Evolutionary conservation across 768 basidiomycete genomes (phyloP).

Genomic region (Lactarius hatsudake): DNA sequence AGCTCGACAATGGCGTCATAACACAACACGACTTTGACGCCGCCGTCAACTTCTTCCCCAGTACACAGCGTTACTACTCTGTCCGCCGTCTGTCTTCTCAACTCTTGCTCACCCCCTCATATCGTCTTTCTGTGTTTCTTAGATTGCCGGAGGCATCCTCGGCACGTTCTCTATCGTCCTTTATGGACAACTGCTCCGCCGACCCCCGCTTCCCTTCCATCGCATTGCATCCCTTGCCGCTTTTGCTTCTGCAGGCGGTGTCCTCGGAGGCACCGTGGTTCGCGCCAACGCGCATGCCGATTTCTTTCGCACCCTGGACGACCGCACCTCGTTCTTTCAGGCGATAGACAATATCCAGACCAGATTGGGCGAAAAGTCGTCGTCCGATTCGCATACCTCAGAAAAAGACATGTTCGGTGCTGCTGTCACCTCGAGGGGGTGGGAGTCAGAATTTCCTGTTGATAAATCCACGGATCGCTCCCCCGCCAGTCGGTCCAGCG

Average conservation of each 20-base stretch:
- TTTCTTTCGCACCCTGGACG: constrained; percentile 35
- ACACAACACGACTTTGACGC: constrained; percentile 54
- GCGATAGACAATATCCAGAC: constrained; percentile 36
- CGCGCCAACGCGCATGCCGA: constrained; percentile 33
- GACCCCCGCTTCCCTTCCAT: constrained; percentile 33
- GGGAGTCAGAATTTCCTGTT: background rate
- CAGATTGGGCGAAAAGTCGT: constrained; percentile 27
- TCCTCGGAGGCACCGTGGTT: constrained; percentile 34
- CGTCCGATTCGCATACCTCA: constrained; percentile 9
- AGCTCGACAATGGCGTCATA: constrained; percentile 51
- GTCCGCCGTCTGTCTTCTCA: constrained; percentile 35
- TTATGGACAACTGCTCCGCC: constrained; percentile 30
- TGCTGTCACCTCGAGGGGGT: background rate
- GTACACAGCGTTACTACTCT: constrained; percentile 43
- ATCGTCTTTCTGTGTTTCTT: constrained; percentile 17
- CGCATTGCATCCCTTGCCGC: constrained; percentile 32
- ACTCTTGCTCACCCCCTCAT: constrained; percentile 4
- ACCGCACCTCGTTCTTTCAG: constrained; percentile 33
- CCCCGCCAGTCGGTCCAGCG: background rate
- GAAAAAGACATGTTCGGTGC: constrained; percentile 2
- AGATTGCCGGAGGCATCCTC: constrained; percentile 30
- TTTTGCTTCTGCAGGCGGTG: constrained; percentile 33
- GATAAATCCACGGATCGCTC: background rate
- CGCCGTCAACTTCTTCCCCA: constrained; percentile 53
- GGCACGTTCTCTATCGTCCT: constrained; percentile 32